These are phyloP conservation scores for Paraphaeosphaeria minitans DNA, from an alignment of 2,329 filamentous ascomycete species.

Conservation along the genomic window DNA sequence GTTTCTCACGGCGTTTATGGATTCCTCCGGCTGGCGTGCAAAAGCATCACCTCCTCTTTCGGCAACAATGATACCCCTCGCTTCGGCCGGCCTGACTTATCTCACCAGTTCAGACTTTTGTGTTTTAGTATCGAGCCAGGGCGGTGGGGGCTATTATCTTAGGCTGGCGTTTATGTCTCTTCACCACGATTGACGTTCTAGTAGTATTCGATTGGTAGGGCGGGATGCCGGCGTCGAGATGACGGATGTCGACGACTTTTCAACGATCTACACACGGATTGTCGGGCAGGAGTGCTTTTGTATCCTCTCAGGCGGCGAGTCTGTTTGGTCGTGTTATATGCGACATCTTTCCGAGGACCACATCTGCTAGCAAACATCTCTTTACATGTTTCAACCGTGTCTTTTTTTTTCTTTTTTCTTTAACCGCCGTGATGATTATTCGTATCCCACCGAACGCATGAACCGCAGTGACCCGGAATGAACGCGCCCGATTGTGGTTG, in stretches of 20 bases:
- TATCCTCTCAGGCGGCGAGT: background rate
- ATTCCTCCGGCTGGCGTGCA: background rate
- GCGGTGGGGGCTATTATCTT: background rate
- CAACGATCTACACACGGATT: background rate
- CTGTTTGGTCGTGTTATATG: background rate
- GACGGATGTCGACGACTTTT: background rate
- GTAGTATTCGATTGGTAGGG: background rate
- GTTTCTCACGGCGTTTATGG: background rate
- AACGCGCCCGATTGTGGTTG: background rate
- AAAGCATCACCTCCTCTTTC: background rate
- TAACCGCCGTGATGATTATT: no score
- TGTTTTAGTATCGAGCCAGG: background rate
- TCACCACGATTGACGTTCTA: background rate
- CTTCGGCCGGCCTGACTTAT: background rate
- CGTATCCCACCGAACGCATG: no score
- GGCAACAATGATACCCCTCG: slow-evolving; percentile 1
- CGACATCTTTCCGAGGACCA: background rate
- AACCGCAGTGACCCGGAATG: no score
- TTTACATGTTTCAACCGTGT: background rate
- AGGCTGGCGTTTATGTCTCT: background rate
- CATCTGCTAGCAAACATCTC: background rate
- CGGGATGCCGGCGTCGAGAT: background rate
- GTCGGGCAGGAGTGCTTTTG: background rate
- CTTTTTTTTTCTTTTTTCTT: no score
- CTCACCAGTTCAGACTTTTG: background rate